Evolutionary conservation across 495 filamentous ascomycete genomes (phyloP).

Genomic region (Xylaria bambusicola): DNA sequence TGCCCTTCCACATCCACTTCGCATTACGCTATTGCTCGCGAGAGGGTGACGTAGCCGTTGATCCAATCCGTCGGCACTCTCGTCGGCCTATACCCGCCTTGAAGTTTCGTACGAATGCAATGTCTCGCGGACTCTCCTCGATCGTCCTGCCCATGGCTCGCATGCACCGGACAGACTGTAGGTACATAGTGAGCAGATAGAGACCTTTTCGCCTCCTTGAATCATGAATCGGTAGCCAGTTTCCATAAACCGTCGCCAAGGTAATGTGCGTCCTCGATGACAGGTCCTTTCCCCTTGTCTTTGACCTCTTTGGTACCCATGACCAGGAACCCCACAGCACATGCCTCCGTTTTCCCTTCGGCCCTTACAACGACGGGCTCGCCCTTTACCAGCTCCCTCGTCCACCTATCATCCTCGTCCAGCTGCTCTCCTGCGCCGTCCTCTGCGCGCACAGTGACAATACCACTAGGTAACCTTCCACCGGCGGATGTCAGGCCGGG

Average conservation of each 20-base stretch:
- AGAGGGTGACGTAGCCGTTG: no score
- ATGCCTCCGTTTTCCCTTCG: slow-evolving; percentile 91
- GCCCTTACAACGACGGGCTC: slow-evolving; percentile 84
- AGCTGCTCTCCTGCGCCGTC: slow-evolving; percentile 46
- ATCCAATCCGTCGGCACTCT: neutral
- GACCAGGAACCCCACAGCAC: slow-evolving; percentile 81
- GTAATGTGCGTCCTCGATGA: slow-evolving; percentile 90
- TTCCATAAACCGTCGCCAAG: slow-evolving; percentile 94
- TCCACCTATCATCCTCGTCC: slow-evolving; percentile 53
- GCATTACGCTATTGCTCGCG: no score
- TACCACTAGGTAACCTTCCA: slow-evolving; percentile 67
- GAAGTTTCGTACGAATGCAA: neutral
- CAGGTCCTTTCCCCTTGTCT: slow-evolving; percentile 87
- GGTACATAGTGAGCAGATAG: neutral
- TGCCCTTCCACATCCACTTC: no score
- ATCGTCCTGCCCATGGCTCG: neutral
- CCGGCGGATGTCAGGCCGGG: slow-evolving; percentile 84
- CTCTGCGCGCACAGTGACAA: slow-evolving; percentile 39
- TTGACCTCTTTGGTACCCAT: slow-evolving; percentile 91
- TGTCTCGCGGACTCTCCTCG: neutral
- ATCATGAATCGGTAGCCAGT: slow-evolving; percentile 63
- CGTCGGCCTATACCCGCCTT: neutral
- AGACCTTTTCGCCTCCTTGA: neutral
- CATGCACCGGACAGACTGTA: neutral
- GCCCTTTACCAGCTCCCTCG: slow-evolving; percentile 67